Percentiles rank a stretch among this genome's conserved stretches.
These are phyloP conservation scores for Schrenkiella parvula DNA, from an alignment of 345 rosid genomes.

Conservation along the genomic window DNA sequence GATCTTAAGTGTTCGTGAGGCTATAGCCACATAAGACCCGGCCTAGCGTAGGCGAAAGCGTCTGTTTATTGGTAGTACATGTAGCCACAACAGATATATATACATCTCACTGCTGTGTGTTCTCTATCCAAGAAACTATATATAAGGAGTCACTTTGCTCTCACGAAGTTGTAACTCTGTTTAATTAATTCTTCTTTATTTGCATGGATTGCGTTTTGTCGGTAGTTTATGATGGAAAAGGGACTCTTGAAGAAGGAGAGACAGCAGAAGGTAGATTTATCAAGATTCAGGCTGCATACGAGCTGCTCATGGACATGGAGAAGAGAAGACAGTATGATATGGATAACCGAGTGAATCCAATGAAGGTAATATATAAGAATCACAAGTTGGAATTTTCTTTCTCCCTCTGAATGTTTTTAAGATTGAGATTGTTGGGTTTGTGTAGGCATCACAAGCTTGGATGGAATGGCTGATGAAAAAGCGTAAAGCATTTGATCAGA, in stretches of 20 bases:
- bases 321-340: slow-evolving; percentile 67
- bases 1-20: neutral
- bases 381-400: neutral
- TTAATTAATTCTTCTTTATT: slow-evolving; percentile 3
- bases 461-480: slow-evolving; percentile 93
- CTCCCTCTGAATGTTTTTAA: neutral
- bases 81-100: neutral
- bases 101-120: neutral
- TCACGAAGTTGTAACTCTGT: neutral
- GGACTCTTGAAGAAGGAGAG: slow-evolving; percentile 89
- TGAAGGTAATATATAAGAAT: slow-evolving; percentile 53
- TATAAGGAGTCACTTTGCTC: neutral
- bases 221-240: slow-evolving; percentile 88
- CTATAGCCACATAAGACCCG: neutral
- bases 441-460: slow-evolving; percentile 97
- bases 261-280: slow-evolving; percentile 95
- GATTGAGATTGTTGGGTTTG: neutral
- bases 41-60: neutral
- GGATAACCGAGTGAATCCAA: slow-evolving; percentile 80
- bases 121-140: neutral
- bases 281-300: slow-evolving; percentile 97
- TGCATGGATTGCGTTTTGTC: slow-evolving; percentile 4
- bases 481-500: slow-evolving; percentile 91
- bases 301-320: slow-evolving; percentile 78
- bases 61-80: neutral